Evolutionary conservation across 169 alveolate species (phyloP).

Genomic region (Sarcocystis neurona): DNA sequence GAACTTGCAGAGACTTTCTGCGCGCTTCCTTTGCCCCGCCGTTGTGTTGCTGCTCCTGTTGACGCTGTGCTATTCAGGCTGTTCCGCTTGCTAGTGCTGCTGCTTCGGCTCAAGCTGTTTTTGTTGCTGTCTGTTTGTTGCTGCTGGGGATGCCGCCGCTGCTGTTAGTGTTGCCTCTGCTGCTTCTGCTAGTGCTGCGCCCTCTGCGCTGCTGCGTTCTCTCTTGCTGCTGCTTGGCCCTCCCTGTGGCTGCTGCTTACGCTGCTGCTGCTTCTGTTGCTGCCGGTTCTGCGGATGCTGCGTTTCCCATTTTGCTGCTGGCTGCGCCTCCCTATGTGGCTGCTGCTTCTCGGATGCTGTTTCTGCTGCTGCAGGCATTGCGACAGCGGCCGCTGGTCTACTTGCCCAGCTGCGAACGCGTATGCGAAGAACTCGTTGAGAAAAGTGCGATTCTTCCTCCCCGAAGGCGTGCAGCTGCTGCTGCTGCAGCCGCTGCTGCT

Average conservation of each 20-base stretch:
- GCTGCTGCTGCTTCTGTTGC: not conserved
- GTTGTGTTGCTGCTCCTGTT: too few species aligned
- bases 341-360: not conserved
- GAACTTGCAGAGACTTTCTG: too few species aligned
- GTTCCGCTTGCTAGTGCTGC: too few species aligned
- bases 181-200: not conserved
- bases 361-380: slow-evolving; percentile 24
- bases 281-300: slow-evolving; percentile 43
- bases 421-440: slow-evolving; percentile 57
- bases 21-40: too few species aligned
- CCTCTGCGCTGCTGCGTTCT: not conserved
- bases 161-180: too few species aligned
- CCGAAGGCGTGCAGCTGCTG: not conserved
- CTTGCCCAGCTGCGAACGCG: slow-evolving; percentile 65
- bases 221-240: not conserved
- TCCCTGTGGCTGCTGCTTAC: not conserved
- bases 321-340: too few species aligned
- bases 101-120: too few species aligned
- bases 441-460: slow-evolving; percentile 55
- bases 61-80: too few species aligned
- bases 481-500: not conserved
- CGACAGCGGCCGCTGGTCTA: slow-evolving; percentile 61
- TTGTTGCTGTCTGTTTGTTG: too few species aligned
- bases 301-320: not conserved
- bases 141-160: too few species aligned